Conservation (phyloP, 345 rosid species). For the Pelargonium nanum region DNA sequence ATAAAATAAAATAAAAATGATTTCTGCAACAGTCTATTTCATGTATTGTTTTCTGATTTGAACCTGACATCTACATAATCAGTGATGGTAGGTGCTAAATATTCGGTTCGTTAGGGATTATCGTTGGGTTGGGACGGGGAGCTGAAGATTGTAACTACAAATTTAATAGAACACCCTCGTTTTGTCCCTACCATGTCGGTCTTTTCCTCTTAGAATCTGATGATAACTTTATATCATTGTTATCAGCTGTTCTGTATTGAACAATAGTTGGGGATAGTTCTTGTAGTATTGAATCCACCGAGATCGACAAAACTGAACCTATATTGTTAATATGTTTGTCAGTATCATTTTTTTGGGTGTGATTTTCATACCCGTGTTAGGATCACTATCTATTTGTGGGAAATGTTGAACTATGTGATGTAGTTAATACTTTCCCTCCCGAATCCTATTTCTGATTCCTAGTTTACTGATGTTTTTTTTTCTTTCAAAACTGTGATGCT, state of each 20-base stretch:
- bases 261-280: neutral
- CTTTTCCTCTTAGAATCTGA: neutral
- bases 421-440: no score
- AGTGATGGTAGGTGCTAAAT: neutral
- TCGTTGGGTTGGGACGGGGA: neutral
- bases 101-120: neutral
- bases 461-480: no score
- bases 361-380: neutral
- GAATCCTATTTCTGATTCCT: no score
- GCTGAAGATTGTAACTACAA: neutral
- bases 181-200: neutral
- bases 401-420: no score
- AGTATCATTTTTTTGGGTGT: neutral
- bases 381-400: no score
- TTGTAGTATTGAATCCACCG: no score
- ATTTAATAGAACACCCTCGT: neutral
- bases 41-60: neutral
- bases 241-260: neutral
- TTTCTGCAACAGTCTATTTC: neutral
- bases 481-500: neutral
- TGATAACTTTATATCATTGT: neutral
- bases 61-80: neutral
- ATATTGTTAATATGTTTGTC: neutral
- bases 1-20: no score
- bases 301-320: neutral